A percentile compares a stretch with the other conserved stretches of the same genome.
phyloP scores from a whole-genome alignment of 352 stramenopile species.

The Discostella stelligera region DNA sequence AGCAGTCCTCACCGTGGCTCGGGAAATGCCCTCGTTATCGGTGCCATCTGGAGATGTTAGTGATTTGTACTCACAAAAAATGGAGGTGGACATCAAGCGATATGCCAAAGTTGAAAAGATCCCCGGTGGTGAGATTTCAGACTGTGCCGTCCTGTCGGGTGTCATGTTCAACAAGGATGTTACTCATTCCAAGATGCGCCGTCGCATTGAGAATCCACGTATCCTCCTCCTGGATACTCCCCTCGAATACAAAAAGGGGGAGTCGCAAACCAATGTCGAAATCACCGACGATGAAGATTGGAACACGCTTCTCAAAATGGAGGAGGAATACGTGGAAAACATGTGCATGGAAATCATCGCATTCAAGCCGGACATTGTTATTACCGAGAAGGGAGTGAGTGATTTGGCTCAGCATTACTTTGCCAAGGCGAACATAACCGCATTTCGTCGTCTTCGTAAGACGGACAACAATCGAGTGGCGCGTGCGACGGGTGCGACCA shows the following conservation, averaged over 20 bases:
- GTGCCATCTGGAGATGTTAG: conserved; percentile 25
- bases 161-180: conserved; percentile 99
- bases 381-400: conserved; percentile 99
- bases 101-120: conserved; percentile 99
- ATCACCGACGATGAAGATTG: conserved; percentile 98
- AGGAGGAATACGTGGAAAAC: conserved; percentile 99
- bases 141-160: conserved; percentile 93
- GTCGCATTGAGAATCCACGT: conserved; percentile 96
- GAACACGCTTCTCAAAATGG: conserved; percentile 97
- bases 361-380: conserved; percentile 98
- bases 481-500: conserved; percentile 94
- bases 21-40: conserved; percentile 57
- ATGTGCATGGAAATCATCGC: conserved; percentile 98
- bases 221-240: conserved; percentile 98
- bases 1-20: conserved; percentile 92
- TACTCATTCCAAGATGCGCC: conserved; percentile 98
- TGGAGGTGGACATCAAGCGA: conserved; percentile 98
- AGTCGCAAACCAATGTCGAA: conserved; percentile 96
- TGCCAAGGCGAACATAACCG: conserved; percentile 97
- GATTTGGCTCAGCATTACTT: conserved; percentile 99
- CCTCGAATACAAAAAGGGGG: conserved; percentile 99
- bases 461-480: conserved; percentile 99
- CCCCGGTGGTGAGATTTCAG: conserved; percentile 90
- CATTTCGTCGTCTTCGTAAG: conserved; percentile 98
- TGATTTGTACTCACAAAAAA: conserved; percentile 81